These are phyloP conservation scores for Solanum peruvianum DNA, from an alignment of 257 asterid genomes.

Conservation along the genomic window DNA sequence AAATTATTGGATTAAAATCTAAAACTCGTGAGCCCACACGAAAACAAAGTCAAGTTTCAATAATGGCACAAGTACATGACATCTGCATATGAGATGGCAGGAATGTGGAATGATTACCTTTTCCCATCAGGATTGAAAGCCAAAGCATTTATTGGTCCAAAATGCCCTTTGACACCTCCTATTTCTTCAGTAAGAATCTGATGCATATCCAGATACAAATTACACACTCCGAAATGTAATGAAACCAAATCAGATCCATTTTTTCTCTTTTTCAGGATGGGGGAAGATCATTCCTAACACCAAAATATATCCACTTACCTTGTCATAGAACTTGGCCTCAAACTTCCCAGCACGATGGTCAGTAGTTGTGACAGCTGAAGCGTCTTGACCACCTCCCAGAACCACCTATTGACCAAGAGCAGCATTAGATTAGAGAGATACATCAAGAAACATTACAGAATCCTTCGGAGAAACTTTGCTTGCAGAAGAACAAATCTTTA, in stretches of 20 bases:
- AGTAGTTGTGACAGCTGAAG: conserved; percentile 71
- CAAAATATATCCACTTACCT: conserved; percentile 32
- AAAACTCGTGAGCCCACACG: not conserved
- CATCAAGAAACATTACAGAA: not conserved
- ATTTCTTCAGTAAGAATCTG: conserved; percentile 82
- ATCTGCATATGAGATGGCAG: not conserved
- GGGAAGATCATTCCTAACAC: not conserved
- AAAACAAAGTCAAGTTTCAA: not conserved
- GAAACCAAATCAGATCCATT: not conserved
- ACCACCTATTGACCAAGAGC: conserved; percentile 45
- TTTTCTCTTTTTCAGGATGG: not conserved
- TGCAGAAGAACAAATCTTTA: not conserved
- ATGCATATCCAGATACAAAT: not conserved
- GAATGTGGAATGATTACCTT: conserved; percentile 32
- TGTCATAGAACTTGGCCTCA: conserved; percentile 85
- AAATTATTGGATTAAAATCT: not conserved
- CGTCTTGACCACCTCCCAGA: conserved; percentile 97
- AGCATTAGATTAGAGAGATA: not conserved
- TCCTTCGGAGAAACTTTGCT: not conserved
- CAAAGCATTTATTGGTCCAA: conserved; percentile 93
- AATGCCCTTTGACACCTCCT: conserved; percentile 95
- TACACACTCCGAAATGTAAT: not conserved
- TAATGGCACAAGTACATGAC: not conserved
- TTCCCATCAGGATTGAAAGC: conserved; percentile 92
- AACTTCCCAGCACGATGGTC: conserved; percentile 96